Percentiles rank a stretch among this genome's conserved stretches.
Evolutionary conservation across 2,329 filamentous ascomycete genomes (phyloP).

Genomic region (Trichoderma aggressivum): DNA sequence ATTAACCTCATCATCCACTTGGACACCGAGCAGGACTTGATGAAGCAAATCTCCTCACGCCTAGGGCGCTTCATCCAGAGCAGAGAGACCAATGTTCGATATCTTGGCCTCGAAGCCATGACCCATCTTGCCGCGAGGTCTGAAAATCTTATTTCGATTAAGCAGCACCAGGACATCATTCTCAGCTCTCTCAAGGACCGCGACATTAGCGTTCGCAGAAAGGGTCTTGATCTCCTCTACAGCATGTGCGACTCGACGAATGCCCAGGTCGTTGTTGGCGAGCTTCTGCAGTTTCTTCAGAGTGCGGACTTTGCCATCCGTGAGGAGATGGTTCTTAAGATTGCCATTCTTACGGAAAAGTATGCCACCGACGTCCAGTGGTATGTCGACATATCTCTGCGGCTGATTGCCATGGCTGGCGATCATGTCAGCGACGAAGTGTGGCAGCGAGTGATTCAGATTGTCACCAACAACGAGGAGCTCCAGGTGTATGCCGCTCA

Average conservation of each 20-base stretch:
- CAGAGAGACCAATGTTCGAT: slow-evolving; percentile 93
- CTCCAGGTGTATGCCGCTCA: slow-evolving; percentile 94
- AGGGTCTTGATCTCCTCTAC: slow-evolving; percentile 93
- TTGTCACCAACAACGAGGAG: slow-evolving; percentile 98
- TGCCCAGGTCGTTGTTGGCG: slow-evolving; percentile 86
- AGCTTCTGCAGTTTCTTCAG: slow-evolving; percentile 90
- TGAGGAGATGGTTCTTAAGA: slow-evolving; percentile 99
- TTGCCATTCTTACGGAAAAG: slow-evolving; percentile 96
- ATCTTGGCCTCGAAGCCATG: slow-evolving; percentile 95
- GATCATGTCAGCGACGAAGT: slow-evolving; percentile 99
- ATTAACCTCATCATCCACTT: slow-evolving; percentile 98
- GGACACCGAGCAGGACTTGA: slow-evolving; percentile 88
- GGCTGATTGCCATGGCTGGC: slow-evolving; percentile 91
- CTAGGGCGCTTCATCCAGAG: slow-evolving; percentile 96
- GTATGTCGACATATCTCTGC: slow-evolving; percentile 97
- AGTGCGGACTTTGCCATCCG: slow-evolving; percentile 96
- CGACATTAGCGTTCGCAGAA: slow-evolving; percentile 94
- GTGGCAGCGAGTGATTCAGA: slow-evolving; percentile 98
- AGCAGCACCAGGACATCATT: slow-evolving; percentile 96
- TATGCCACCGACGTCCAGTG: slow-evolving; percentile 98
- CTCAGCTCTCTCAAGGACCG: slow-evolving; percentile 89
- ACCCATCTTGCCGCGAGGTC: slow-evolving; percentile 91
- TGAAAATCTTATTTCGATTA: slow-evolving; percentile 94
- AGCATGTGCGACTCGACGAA: slow-evolving; percentile 99
- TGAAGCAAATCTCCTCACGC: slow-evolving; percentile 91